Conservation (phyloP, 768 basidiomycete genomes). For the Calvatia gigantea region DNA sequence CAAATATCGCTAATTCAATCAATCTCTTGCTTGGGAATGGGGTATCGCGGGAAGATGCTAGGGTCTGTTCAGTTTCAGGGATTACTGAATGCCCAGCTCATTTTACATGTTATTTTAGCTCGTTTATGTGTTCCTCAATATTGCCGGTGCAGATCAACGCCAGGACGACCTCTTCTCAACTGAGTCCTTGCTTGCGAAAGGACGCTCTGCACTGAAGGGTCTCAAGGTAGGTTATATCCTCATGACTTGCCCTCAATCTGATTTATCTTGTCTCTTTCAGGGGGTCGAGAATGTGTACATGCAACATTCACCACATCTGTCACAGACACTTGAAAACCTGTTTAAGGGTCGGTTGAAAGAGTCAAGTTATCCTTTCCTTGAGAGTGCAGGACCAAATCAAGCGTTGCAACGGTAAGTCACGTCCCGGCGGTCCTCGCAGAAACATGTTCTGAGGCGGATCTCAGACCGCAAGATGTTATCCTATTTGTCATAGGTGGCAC, state of each 20-base stretch:
- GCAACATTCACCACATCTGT: slow-evolving; percentile 91
- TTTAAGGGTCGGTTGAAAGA: slow-evolving; percentile 86
- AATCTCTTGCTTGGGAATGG: slow-evolving; percentile 74
- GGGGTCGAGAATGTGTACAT: slow-evolving; percentile 99
- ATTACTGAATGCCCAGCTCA: slow-evolving; percentile 3
- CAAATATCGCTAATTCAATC: slow-evolving; percentile 77
- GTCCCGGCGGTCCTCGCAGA: not conserved
- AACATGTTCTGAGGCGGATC: not conserved
- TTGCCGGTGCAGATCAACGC: slow-evolving; percentile 92
- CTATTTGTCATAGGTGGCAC: slow-evolving; percentile 96
- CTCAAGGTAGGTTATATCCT: slow-evolving; percentile 62
- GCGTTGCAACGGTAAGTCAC: slow-evolving; percentile 60
- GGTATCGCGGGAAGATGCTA: slow-evolving; percentile 71
- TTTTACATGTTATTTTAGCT: slow-evolving; percentile 47
- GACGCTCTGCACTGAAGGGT: slow-evolving; percentile 92
- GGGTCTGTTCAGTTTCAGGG: slow-evolving; percentile 35
- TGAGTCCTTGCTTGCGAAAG: slow-evolving; percentile 91
- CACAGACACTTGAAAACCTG: slow-evolving; percentile 87
- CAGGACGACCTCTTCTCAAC: slow-evolving; percentile 97
- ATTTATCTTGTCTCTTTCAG: slow-evolving; percentile 32
- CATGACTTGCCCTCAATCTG: not conserved
- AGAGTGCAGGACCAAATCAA: slow-evolving; percentile 60
- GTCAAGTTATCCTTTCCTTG: slow-evolving; percentile 85
- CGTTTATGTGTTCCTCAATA: slow-evolving; percentile 89
- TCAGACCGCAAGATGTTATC: slow-evolving; percentile 92